A percentile compares a stretch with the other conserved stretches of the same genome.
Conservation (phyloP, 306 rosid genomes). For the Senna tora region DNA sequence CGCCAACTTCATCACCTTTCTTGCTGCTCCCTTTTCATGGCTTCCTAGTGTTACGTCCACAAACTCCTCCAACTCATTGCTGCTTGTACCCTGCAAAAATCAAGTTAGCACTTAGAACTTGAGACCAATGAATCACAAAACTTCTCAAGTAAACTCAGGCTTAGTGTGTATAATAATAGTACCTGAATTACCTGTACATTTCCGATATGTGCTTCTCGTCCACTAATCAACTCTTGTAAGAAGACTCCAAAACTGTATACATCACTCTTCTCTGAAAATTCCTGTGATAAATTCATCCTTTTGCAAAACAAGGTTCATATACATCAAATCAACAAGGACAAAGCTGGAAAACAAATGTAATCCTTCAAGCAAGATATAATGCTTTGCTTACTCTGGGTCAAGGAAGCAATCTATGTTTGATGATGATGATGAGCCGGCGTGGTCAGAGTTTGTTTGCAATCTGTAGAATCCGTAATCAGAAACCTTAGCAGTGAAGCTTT, state of each 20-base stretch:
- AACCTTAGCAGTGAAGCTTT: conserved; percentile 58
- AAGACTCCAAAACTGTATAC: conserved; percentile 77
- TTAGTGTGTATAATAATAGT: not conserved
- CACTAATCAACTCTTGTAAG: conserved; percentile 72
- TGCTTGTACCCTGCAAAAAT: conserved; percentile 51
- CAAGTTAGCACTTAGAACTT: too few relatives aligned
- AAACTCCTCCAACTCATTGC: conserved; percentile 41
- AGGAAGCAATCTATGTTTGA: conserved; percentile 60
- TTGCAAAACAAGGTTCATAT: conserved; percentile 9
- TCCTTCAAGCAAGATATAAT: conserved; percentile 9
- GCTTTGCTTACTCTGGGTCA: conserved; percentile 78
- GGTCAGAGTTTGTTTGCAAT: conserved; percentile 44
- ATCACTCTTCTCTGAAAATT: conserved; percentile 59
- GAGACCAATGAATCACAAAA: too few relatives aligned
- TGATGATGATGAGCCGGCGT: conserved; percentile 50
- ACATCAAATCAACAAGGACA: conserved; percentile 1
- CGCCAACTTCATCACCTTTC: conserved; percentile 49
- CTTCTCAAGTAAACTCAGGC: too few relatives aligned
- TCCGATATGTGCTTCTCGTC: conserved; percentile 54
- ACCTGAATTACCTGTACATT: conserved; percentile 64
- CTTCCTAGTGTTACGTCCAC: conserved; percentile 50
- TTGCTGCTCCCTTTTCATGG: conserved; percentile 43
- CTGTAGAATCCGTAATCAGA: conserved; percentile 68
- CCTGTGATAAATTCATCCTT: conserved; percentile 62
- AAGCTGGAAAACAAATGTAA: not conserved